Conservation (phyloP, 768 basidiomycete genomes). For the Lentinula sp. region DNA sequence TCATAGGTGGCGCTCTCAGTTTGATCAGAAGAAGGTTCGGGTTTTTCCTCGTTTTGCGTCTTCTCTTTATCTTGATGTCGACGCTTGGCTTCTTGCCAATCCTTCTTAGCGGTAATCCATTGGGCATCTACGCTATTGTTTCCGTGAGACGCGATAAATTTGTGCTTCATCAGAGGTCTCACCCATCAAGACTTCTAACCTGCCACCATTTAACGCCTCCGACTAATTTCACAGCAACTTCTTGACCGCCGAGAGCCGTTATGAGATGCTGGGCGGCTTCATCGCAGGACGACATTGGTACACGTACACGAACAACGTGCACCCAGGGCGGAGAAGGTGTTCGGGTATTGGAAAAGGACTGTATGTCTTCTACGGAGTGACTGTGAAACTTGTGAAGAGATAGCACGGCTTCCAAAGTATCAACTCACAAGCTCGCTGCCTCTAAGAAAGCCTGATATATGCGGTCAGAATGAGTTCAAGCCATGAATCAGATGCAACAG, state of each 20-base stretch:
- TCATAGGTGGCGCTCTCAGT: constrained; percentile 37
- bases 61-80: constrained; percentile 43
- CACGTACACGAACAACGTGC: constrained; percentile 59
- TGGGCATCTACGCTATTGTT: constrained; percentile 69
- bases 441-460: constrained; percentile 62
- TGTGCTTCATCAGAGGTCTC: constrained; percentile 16
- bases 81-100: constrained; percentile 66
- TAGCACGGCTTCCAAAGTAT: neutral
- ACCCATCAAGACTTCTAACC: constrained; percentile 80
- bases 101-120: constrained; percentile 84
- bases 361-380: constrained; percentile 82
- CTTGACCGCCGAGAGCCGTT: constrained; percentile 79
- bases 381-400: constrained; percentile 26
- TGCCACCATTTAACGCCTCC: constrained; percentile 99
- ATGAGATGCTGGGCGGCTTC: constrained; percentile 70
- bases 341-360: constrained; percentile 73
- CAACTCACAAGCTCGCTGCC: constrained; percentile 57
- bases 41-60: constrained; percentile 15
- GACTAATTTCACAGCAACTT: constrained; percentile 58
- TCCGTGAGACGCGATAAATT: constrained; percentile 6
- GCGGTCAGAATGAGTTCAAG: neutral
- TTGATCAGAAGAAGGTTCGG: constrained; percentile 10
- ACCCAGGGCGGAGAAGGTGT: constrained; percentile 86
- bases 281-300: constrained; percentile 74
- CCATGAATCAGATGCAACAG: constrained; percentile 10